phyloP scores from a whole-genome alignment of 202 grass and related monocot species.

The Zoysia matrella region DNA sequence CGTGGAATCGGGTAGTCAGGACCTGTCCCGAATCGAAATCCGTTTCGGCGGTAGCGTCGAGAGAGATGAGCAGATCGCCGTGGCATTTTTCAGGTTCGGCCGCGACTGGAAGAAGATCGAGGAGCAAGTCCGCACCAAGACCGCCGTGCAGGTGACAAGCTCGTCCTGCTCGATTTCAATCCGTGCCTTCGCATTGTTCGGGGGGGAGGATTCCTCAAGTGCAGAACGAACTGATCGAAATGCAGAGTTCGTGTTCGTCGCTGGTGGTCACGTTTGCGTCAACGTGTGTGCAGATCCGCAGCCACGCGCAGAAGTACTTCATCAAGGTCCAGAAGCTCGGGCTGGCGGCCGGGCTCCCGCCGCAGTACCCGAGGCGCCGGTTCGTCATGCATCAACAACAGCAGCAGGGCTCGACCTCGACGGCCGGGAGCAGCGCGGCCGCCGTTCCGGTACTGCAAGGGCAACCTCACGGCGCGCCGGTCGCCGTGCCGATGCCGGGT shows the following conservation, averaged over 20 bases:
- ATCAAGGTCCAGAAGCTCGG: constrained; percentile 87
- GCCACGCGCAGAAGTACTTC: constrained; percentile 97
- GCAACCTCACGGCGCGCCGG: not conserved
- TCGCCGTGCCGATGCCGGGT: constrained; percentile 2
- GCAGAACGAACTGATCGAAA: not conserved
- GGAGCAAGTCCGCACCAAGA: constrained; percentile 91
- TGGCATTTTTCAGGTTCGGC: constrained; percentile 55
- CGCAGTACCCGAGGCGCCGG: constrained; percentile 57
- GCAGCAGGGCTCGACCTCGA: constrained; percentile 21
- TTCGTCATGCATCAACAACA: constrained; percentile 18
- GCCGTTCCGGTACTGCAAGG: not conserved
- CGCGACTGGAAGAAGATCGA: constrained; percentile 99
- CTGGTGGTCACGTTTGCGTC: not conserved
- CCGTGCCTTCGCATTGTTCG: not conserved
- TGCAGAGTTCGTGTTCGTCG: not conserved
- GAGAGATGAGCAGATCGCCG: not conserved
- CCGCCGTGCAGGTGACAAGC: constrained; percentile 57
- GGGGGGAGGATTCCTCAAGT: not conserved
- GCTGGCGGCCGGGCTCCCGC: constrained; percentile 69
- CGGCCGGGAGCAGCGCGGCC: not conserved
- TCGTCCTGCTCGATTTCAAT: not conserved
- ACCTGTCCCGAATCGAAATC: not conserved
- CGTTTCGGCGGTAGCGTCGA: no score
- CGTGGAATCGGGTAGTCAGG: not conserved
- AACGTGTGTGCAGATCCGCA: constrained; percentile 69